Evolutionary conservation across 306 rosid species (phyloP), one percentile per base, ranked within the genome.

Genomic region (Cicer judaicum): DNA sequence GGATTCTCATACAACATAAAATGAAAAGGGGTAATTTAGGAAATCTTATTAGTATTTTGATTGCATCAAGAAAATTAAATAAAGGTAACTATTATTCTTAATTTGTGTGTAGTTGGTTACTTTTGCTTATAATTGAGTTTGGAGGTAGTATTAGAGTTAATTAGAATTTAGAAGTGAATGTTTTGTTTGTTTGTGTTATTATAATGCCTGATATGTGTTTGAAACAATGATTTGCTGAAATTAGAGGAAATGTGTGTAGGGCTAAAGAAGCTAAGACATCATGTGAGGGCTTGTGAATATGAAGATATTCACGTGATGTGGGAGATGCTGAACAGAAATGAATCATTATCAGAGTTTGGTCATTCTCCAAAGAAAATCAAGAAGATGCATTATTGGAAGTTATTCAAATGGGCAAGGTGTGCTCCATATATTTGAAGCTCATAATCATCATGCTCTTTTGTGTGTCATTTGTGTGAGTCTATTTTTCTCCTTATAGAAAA

Each of bases 301-400:
- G 89, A 88, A 19, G 98, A 93, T 65, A 91, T 93, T 82, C 92
- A 72, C 10, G 90, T 91, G 70, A 89, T 91, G 98, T 93, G 98
- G 98, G 92, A 88, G 73, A 93, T 93, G 77, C 85, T 91, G 75
- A 83, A 83, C 49, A 79, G 82, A 80, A 87, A 75, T 10, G 90
- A 89, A 69, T 67, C 66, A 34, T 34, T 34, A 34, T 60, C 83
- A 8, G 84, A 89, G 73, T 29, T 40, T 0, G 62, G 44, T 48
- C 63, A 53, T 24, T 62, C 77, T 59, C 70, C 83, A 0, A 70
- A 6, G 39, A 83, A 64, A 62, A 62, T 59, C 73, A 87, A 81
- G 60, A 86, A 77, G 79, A 64, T 73, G 36, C 53, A 54, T 1
- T 44, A 74, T 1, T 81, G 80, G 89, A 87, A 81, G 55, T 59